These are phyloP conservation scores for Mycena pura DNA, from an alignment of 768 basidiomycete species.

Conservation along the genomic window DNA sequence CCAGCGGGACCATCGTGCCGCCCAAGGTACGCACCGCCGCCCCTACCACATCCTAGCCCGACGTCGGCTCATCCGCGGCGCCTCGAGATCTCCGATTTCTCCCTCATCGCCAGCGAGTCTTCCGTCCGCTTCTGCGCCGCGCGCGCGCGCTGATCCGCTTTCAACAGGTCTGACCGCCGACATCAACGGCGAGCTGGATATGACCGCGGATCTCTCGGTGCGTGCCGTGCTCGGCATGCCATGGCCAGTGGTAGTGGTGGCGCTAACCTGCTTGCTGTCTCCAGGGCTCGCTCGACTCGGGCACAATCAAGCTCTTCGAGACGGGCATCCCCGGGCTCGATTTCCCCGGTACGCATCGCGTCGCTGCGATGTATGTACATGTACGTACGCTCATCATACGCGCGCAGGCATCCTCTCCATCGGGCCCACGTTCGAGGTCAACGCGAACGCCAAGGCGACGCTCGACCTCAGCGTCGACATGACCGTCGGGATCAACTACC, in stretches of 20 bases:
- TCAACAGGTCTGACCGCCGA: slow-evolving; percentile 18
- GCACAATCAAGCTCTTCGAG: slow-evolving; percentile 47
- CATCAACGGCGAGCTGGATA: slow-evolving; percentile 8
- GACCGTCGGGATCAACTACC: slow-evolving; percentile 51
- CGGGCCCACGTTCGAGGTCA: slow-evolving; percentile 56
- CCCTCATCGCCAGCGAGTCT: background rate
- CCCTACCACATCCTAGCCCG: too few species aligned
- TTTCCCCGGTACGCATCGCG: slow-evolving; percentile 42
- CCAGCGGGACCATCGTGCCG: slow-evolving; percentile 53
- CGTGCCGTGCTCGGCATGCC: background rate
- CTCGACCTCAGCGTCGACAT: slow-evolving; percentile 48
- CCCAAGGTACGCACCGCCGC: slow-evolving; percentile 42
- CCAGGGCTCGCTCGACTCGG: slow-evolving; percentile 48
- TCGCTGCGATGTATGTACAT: background rate
- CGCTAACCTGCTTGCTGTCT: background rate
- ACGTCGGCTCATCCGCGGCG: too few species aligned
- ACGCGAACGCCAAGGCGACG: slow-evolving; percentile 38
- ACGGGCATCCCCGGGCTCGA: slow-evolving; percentile 49
- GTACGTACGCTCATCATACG: background rate
- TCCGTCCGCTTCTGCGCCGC: background rate
- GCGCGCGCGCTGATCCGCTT: background rate
- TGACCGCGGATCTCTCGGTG: slow-evolving; percentile 16
- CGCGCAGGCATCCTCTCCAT: slow-evolving; percentile 49
- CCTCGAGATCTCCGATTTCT: background rate
- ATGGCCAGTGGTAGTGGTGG: too few species aligned